Evolutionary conservation across 805 yeast genomes (phyloP).

Genomic region (Martiniozyma abietophila): DNA sequence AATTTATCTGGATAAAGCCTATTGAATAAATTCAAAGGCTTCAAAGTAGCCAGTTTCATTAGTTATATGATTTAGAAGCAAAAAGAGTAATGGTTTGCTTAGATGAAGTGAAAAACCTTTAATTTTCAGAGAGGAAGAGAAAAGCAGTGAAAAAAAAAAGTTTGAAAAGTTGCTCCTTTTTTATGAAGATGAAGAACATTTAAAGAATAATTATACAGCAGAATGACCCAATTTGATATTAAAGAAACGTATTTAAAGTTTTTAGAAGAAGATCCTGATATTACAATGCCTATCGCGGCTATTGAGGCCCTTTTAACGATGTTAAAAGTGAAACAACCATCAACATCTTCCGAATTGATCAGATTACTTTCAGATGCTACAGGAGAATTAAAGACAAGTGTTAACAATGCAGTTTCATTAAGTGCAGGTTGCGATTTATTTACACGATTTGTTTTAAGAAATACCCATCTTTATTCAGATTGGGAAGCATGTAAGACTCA

Average conservation of each 20-base stretch:
- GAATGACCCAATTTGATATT: constrained; percentile 54
- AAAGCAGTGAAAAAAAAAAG: too few species aligned
- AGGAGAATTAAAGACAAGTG: constrained; percentile 60
- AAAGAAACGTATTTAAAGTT: constrained; percentile 71
- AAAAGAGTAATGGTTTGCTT: too few species aligned
- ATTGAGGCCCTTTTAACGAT: constrained; percentile 88
- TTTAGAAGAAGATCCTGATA: constrained; percentile 83
- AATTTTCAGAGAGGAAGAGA: too few species aligned
- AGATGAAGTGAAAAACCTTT: too few species aligned
- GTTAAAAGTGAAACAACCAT: constrained; percentile 73
- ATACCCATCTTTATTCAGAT: constrained; percentile 78
- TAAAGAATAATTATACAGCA: too few species aligned
- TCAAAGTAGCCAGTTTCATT: too few species aligned
- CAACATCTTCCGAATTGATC: constrained; percentile 89
- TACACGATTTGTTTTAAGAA: constrained; percentile 85
- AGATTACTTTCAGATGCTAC: constrained; percentile 72
- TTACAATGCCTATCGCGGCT: constrained; percentile 99
- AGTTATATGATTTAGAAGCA: too few species aligned
- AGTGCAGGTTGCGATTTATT: constrained; percentile 97
- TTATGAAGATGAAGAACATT: too few species aligned
- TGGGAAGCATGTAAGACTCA: constrained; percentile 91
- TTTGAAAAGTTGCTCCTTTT: too few species aligned
- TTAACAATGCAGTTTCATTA: constrained; percentile 84
- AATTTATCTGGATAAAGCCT: too few species aligned
- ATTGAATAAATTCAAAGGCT: too few species aligned